These are phyloP conservation scores for Penicillium carneum DNA, from an alignment of 2,329 filamentous ascomycete species.

Conservation along the genomic window DNA sequence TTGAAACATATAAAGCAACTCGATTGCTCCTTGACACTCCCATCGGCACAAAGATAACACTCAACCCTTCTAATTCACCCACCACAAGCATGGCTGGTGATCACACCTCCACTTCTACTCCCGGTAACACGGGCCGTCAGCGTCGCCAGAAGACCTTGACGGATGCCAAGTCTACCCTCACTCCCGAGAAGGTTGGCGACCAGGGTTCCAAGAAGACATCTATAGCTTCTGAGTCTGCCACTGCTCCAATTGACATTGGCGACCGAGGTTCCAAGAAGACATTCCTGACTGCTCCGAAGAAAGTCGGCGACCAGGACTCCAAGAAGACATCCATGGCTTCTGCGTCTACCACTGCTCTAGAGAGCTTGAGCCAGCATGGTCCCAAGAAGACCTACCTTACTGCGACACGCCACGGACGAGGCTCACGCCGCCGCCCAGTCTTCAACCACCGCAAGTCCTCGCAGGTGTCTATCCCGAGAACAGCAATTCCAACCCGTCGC, in stretches of 20 bases:
- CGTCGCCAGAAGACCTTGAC: conserved; percentile 37
- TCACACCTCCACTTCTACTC: background rate
- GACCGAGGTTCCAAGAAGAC: too few relatives aligned
- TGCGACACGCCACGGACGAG: conserved; percentile 37
- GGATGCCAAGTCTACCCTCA: conserved; percentile 5
- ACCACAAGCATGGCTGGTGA: conserved; percentile 28
- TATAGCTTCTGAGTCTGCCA: too few relatives aligned
- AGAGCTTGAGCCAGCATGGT: conserved; percentile 19
- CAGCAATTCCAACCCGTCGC: conserved; percentile 80
- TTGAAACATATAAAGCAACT: conserved; percentile 41
- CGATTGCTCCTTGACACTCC: conserved; percentile 42
- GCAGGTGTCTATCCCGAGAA: conserved; percentile 53
- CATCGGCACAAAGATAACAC: conserved; percentile 37
- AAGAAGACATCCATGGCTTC: conserved; percentile 38
- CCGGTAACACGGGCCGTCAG: conserved; percentile 15
- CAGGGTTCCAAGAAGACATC: too few relatives aligned
- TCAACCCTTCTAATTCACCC: conserved; percentile 38
- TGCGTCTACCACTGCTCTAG: background rate
- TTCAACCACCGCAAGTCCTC: conserved; percentile 48
- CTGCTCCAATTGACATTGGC: too few relatives aligned
- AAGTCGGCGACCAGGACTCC: conserved; percentile 22
- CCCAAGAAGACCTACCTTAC: conserved; percentile 43
- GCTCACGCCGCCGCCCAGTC: conserved; percentile 42
- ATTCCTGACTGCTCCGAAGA: too few relatives aligned
- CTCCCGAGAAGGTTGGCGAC: background rate